A percentile compares a stretch with the other conserved stretches of the same genome.
Conservation (phyloP, 2,329 filamentous ascomycete genomes). For the Lachnellula subtilissima region DNA sequence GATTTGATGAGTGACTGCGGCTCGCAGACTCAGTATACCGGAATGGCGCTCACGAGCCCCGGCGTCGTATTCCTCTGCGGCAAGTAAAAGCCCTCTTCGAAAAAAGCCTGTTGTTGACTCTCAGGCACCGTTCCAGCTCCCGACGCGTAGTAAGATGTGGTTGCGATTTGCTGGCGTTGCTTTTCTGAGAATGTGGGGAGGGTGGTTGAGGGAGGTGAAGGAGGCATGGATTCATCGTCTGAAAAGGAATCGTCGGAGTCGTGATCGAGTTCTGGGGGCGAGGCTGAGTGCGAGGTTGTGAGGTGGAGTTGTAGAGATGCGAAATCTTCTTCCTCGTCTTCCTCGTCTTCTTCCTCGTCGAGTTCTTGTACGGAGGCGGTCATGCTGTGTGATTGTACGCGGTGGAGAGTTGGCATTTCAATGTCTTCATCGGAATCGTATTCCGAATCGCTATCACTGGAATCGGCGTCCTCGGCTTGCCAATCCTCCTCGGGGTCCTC, state of each 20-base stretch:
- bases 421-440: conserved; percentile 51
- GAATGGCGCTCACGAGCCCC: conserved; percentile 38
- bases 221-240: conserved; percentile 69
- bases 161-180: conserved; percentile 40
- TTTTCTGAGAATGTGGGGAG: conserved; percentile 59
- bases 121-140: conserved; percentile 24
- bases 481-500: conserved; percentile 71
- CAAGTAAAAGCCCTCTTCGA: conserved; percentile 45
- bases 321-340: conserved; percentile 58
- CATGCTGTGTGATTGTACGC: conserved; percentile 39
- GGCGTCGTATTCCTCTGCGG: conserved; percentile 36
- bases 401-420: conserved; percentile 49
- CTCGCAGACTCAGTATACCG: conserved; percentile 38
- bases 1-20: neutral
- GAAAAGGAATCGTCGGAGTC: conserved; percentile 58
- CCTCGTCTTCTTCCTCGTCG: conserved; percentile 32
- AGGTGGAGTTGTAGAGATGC: conserved; percentile 63
- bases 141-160: conserved; percentile 35
- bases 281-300: conserved; percentile 58
- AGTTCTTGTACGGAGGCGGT: conserved; percentile 22
- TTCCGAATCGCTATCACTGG: conserved; percentile 42
- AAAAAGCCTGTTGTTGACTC: conserved; percentile 36
- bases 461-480: conserved; percentile 58
- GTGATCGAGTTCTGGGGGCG: conserved; percentile 64
- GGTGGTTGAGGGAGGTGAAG: conserved; percentile 37